Evolutionary conservation across 75 land plant species (phyloP), one percentile per base, ranked within the genome.

Genomic region (Picea sitchensis): DNA sequence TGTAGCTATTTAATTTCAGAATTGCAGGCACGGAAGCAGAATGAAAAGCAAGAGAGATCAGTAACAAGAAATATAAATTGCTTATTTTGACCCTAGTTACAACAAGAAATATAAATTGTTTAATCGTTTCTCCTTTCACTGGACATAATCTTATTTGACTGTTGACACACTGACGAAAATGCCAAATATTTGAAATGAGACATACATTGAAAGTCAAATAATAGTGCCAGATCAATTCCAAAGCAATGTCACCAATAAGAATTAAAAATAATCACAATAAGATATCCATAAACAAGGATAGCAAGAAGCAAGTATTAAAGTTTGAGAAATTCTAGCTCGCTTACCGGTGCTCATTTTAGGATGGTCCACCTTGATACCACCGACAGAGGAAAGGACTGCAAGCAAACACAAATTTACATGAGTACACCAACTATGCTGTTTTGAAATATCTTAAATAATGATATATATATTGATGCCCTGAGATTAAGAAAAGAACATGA

Each of bases 341-440:
- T 21, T 92, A 93, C 92, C 87, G 75, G 79, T 75, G 74, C 79
- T 85, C 74, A 93, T 77, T 1, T 67, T 41, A 3, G 91, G 90
- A 58, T 85, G 84, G 21, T 83, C 86, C 4, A 91, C 90, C 68
- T 85, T 87, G 81, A 93, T 87, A 23, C 95, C 95, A 71, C 95
- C 90, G 63, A 89, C 83, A 68, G 95, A 92, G 34, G 95, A 93
- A 41, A 93, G 88, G 68, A 93, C 93, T 92, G 89, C 77, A 74
- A 76, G 75, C 1, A 44, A 32, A 77, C 11, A 74, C 51, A 58
- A 57, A 61, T 32, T 23, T 65, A 61, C 23, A 21, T 75, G 58
- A 75, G 32, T 30, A 75, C 31, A 75, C 14, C 11, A 31, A 11
- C 20, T 14, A 36, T 36, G 41, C 14, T 36, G 17, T 68, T 62